Evolutionary conservation across 495 filamentous ascomycete genomes (phyloP).

Genomic region (Penicillium waksmanii): DNA sequence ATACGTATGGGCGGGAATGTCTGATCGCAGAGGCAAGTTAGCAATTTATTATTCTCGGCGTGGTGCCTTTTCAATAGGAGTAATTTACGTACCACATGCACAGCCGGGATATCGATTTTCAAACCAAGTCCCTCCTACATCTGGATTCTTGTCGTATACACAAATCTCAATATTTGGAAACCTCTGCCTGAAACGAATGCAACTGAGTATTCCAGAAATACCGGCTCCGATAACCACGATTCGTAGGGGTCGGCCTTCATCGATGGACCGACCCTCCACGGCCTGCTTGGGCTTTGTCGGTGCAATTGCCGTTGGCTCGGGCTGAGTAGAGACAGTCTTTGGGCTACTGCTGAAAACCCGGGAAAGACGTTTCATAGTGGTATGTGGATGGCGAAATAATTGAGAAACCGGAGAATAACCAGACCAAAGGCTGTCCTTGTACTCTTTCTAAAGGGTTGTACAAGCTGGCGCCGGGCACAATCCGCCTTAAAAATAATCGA

Average conservation of each 20-base stretch:
- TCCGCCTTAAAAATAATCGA: neutral
- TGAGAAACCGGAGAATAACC: too few relatives aligned
- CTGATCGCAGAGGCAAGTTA: conserved; percentile 18
- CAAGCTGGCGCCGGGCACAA: neutral
- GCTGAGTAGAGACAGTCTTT: neutral
- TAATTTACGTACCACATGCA: conserved; percentile 47
- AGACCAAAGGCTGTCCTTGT: neutral
- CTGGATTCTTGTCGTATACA: conserved; percentile 80
- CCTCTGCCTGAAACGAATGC: conserved; percentile 61
- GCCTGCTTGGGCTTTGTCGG: conserved; percentile 10
- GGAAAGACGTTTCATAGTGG: conserved; percentile 22
- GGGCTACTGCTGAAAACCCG: conserved; percentile 16
- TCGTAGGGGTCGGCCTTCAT: conserved; percentile 57
- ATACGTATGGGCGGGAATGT: conserved; percentile 52
- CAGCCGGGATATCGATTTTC: conserved; percentile 74
- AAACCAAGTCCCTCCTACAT: conserved; percentile 73
- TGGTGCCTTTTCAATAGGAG: too few relatives aligned
- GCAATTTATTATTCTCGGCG: neutral
- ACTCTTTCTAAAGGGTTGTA: neutral
- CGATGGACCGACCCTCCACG: conserved; percentile 55
- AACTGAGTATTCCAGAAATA: conserved; percentile 63
- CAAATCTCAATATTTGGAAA: conserved; percentile 62
- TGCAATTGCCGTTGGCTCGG: neutral
- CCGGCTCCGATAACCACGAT: conserved; percentile 71
- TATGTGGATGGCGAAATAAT: neutral